Percentiles rank a stretch among this genome's conserved stretches.
Conservation (phyloP, 768 basidiomycete genomes). For the Suillus hirtellus region DNA sequence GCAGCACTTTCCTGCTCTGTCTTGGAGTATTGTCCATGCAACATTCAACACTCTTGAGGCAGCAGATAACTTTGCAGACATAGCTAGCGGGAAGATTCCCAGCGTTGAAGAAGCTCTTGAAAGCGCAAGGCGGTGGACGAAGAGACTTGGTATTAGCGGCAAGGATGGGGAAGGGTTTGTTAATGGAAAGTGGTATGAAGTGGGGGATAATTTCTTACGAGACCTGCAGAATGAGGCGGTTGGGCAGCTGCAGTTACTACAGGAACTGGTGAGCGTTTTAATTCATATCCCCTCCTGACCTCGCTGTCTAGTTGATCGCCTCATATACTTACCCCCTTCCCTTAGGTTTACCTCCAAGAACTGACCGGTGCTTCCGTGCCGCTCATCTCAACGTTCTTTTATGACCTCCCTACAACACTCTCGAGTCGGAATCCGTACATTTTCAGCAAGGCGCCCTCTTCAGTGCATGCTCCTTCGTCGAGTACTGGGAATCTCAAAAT, state of each 20-base stretch:
- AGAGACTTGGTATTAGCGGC: slow-evolving; percentile 54
- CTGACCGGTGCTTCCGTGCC: slow-evolving; percentile 53
- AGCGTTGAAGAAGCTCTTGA: slow-evolving; percentile 37
- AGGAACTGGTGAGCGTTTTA: slow-evolving; percentile 58
- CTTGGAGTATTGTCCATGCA: slow-evolving; percentile 44
- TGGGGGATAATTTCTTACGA: slow-evolving; percentile 61
- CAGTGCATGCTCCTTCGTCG: slow-evolving; percentile 49
- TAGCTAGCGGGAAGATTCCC: slow-evolving; percentile 33
- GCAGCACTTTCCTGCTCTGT: slow-evolving; percentile 33
- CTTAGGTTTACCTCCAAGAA: slow-evolving; percentile 56
- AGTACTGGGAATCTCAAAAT: slow-evolving; percentile 53
- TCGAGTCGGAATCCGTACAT: slow-evolving; percentile 77
- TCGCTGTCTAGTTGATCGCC: not conserved
- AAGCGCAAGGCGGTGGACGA: slow-evolving; percentile 52
- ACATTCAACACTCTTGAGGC: slow-evolving; percentile 40
- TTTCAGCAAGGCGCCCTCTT: slow-evolving; percentile 45
- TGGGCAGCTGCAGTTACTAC: slow-evolving; percentile 65
- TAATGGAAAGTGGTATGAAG: slow-evolving; percentile 70
- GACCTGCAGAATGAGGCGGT: slow-evolving; percentile 59
- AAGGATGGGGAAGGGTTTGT: slow-evolving; percentile 64
- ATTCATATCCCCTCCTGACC: not conserved
- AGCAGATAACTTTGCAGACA: slow-evolving; percentile 40
- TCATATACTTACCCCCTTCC: not conserved
- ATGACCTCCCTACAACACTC: slow-evolving; percentile 77
- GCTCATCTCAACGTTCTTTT: slow-evolving; percentile 77